Evolutionary conservation across 208 protist species (phyloP).

Genomic region (Zelonia costaricensis): DNA sequence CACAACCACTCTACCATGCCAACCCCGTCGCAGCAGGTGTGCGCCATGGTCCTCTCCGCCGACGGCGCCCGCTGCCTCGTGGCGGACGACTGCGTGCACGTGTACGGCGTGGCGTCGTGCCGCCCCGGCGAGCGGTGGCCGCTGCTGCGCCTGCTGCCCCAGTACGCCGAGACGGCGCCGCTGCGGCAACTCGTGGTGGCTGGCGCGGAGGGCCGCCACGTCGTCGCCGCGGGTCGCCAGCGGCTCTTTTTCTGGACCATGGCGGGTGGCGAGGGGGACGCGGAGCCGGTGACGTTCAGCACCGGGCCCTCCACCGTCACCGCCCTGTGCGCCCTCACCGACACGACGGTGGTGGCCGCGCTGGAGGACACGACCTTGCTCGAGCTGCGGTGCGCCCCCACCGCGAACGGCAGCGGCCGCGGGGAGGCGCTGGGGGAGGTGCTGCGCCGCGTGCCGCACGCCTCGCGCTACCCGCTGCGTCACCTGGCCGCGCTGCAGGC

Average conservation of each 20-base stretch:
- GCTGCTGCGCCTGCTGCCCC: constrained; percentile 51
- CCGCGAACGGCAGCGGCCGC: not conserved
- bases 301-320: constrained; percentile 31
- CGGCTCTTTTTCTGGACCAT: constrained; percentile 74
- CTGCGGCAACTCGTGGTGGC: constrained; percentile 51
- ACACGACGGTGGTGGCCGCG: constrained; percentile 53
- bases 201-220: constrained; percentile 17
- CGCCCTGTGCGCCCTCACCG: constrained; percentile 52
- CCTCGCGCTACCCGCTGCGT: constrained; percentile 29
- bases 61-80: constrained; percentile 81
- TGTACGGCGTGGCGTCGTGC: constrained; percentile 54
- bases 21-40: constrained; percentile 57
- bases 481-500: constrained; percentile 41
- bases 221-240: constrained; percentile 40
- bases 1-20: constrained; percentile 69
- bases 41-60: constrained; percentile 50
- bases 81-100: constrained; percentile 78
- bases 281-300: constrained; percentile 20
- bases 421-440: constrained; percentile 9
- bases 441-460: constrained; percentile 19
- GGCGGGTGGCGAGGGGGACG: not conserved
- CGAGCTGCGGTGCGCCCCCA: constrained; percentile 35
- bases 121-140: constrained; percentile 60
- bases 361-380: constrained; percentile 34
- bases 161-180: constrained; percentile 43